A percentile compares a stretch with the other conserved stretches of the same genome.
These are phyloP conservation scores for Amylostereum areolatum DNA, from an alignment of 1,284 basidiomycete genomes.

Conservation along the genomic window DNA sequence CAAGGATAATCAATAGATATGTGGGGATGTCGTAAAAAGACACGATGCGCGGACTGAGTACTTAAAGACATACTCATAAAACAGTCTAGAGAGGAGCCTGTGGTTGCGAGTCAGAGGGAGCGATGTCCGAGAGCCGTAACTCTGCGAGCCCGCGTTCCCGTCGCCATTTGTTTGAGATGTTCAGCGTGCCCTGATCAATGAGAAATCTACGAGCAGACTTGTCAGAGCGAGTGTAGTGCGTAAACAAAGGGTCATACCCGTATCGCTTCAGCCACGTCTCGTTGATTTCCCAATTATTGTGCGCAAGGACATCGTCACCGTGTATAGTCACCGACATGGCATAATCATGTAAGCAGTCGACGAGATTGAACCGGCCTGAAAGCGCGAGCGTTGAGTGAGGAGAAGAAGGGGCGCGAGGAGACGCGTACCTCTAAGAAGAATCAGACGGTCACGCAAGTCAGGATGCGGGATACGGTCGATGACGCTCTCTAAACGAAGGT, in stretches of 20 bases:
- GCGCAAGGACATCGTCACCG: slow-evolving; percentile 83
- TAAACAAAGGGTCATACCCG: slow-evolving; percentile 42
- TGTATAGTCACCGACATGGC: slow-evolving; percentile 66
- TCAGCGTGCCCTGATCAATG: slow-evolving; percentile 58
- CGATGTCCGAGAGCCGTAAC: slow-evolving; percentile 49
- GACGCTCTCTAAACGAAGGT: slow-evolving; percentile 57
- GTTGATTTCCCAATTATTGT: slow-evolving; percentile 83
- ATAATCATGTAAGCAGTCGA: slow-evolving; percentile 71
- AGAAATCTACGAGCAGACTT: slow-evolving; percentile 46
- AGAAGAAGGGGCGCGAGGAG: background rate
- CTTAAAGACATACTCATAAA: background rate
- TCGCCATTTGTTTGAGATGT: slow-evolving; percentile 70
- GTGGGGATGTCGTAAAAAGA: too few relatives aligned
- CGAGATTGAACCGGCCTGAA: slow-evolving; percentile 69
- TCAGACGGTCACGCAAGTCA: slow-evolving; percentile 84
- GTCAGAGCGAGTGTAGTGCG: background rate
- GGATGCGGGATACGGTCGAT: slow-evolving; percentile 86
- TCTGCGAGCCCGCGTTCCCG: slow-evolving; percentile 68
- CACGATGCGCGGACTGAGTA: too few relatives aligned
- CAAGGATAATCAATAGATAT: too few relatives aligned
- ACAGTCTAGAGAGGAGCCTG: slow-evolving; percentile 1
- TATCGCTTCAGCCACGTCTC: slow-evolving; percentile 81
- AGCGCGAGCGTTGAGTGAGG: slow-evolving; percentile 2
- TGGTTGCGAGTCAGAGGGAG: slow-evolving; percentile 28
- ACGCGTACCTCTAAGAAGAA: slow-evolving; percentile 67